A percentile compares a stretch with the other conserved stretches of the same genome.
These are phyloP conservation scores for Calocybe gambosa DNA, from an alignment of 1,284 basidiomycete species.

Conservation along the genomic window DNA sequence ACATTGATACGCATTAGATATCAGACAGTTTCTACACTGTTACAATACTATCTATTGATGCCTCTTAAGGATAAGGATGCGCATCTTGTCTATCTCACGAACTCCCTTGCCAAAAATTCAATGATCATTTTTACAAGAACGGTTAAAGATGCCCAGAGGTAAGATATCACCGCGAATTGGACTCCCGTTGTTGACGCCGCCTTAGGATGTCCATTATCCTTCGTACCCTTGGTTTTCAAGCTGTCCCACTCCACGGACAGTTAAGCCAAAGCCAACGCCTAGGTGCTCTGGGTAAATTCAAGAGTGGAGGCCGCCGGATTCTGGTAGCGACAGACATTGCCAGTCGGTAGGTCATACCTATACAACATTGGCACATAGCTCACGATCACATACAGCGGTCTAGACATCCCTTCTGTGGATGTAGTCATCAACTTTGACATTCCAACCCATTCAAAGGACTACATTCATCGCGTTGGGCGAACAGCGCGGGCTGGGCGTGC, in stretches of 20 bases:
- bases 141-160: slow-evolving; percentile 89
- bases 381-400: slow-evolving; percentile 51
- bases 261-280: slow-evolving; percentile 90
- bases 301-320: slow-evolving; percentile 86
- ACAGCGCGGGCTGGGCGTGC: slow-evolving; percentile 95
- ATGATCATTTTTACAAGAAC: slow-evolving; percentile 97
- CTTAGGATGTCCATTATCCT: slow-evolving; percentile 82
- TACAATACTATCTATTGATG: slow-evolving; percentile 96
- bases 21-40: slow-evolving; percentile 91
- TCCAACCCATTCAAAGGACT: slow-evolving; percentile 98
- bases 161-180: slow-evolving; percentile 17
- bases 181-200: not conserved
- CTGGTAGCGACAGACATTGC: slow-evolving; percentile 97
- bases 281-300: slow-evolving; percentile 96
- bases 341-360: slow-evolving; percentile 56
- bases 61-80: slow-evolving; percentile 92
- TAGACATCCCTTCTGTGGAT: slow-evolving; percentile 96
- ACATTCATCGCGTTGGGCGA: slow-evolving; percentile 96
- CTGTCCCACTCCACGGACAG: slow-evolving; percentile 95
- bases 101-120: slow-evolving; percentile 86
- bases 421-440: slow-evolving; percentile 98
- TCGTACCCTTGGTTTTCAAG: slow-evolving; percentile 88
- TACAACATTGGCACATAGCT: not conserved
- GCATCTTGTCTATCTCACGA: slow-evolving; percentile 86
- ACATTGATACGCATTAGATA: slow-evolving; percentile 53